Evolutionary conservation across 768 basidiomycete species (phyloP).

Genomic region (Grammothele lineata): DNA sequence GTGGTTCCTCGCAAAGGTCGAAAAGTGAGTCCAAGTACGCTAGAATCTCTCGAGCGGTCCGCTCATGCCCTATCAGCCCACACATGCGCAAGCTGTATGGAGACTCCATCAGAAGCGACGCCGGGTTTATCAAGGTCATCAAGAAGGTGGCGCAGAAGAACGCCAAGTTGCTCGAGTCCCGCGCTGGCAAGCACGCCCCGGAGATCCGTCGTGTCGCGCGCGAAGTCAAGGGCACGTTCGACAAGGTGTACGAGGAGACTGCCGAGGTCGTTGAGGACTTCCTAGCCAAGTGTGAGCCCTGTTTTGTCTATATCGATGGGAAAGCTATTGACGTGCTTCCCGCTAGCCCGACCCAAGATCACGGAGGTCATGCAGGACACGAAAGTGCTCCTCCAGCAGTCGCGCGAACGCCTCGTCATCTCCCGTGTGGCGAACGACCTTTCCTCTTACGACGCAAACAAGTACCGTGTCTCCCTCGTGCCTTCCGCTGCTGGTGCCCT

Average conservation of each 20-base stretch:
- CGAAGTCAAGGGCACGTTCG: constrained; percentile 92
- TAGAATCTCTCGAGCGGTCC: background rate
- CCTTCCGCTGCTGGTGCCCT: constrained; percentile 47
- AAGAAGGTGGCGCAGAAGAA: constrained; percentile 88
- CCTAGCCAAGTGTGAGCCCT: constrained; percentile 72
- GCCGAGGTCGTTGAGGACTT: constrained; percentile 93
- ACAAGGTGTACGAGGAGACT: constrained; percentile 94
- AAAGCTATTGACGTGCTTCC: background rate
- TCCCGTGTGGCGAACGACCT: constrained; percentile 87
- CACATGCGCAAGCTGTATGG: constrained; percentile 98
- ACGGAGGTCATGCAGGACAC: constrained; percentile 92
- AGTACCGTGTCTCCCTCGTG: constrained; percentile 68
- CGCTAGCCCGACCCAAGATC: constrained; percentile 79
- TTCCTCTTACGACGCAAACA: constrained; percentile 70
- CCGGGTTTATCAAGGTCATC: constrained; percentile 97
- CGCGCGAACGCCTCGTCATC: constrained; percentile 86
- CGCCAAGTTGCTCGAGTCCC: constrained; percentile 66
- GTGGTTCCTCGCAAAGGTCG: constrained; percentile 94
- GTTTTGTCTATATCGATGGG: background rate
- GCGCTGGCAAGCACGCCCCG: constrained; percentile 77
- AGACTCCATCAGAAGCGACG: constrained; percentile 88
- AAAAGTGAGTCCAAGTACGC: constrained; percentile 82
- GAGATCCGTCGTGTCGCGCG: constrained; percentile 80
- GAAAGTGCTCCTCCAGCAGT: constrained; percentile 85
- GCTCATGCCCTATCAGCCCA: no score